Conservation (phyloP, 371 early-diverging fungal species). For the Mortierella sp. region DNA sequence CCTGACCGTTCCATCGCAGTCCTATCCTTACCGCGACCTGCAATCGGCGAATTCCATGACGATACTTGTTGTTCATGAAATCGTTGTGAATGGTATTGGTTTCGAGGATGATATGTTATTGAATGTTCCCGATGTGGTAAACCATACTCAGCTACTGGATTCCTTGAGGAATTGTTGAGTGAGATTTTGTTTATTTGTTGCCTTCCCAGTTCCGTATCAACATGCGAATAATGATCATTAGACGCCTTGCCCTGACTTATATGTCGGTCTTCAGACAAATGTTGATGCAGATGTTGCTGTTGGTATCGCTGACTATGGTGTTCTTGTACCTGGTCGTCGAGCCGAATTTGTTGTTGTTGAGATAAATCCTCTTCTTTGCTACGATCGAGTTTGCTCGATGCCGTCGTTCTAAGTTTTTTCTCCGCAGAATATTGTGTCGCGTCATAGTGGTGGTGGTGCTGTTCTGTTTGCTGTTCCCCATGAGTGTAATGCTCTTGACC, state of each 20-base stretch:
- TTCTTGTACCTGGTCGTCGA: neutral
- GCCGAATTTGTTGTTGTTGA: neutral
- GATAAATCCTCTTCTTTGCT: neutral
- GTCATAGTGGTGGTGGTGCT: neutral
- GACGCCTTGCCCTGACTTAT: neutral
- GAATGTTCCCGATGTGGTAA: neutral
- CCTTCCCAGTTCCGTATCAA: constrained; percentile 21
- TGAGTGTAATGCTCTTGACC: neutral
- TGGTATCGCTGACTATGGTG: neutral
- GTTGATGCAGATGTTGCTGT: constrained; percentile 14
- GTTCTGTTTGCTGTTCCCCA: neutral
- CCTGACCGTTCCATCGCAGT: neutral
- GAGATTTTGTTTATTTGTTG: constrained; percentile 10
- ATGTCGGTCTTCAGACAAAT: neutral
- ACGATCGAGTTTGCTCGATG: neutral
- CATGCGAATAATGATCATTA: neutral
- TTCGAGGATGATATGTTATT: neutral
- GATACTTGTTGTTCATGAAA: neutral
- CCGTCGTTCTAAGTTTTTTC: neutral
- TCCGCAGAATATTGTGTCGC: neutral
- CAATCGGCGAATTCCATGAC: neutral
- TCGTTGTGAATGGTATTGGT: neutral
- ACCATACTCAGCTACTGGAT: neutral
- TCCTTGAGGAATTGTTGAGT: neutral
- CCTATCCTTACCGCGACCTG: neutral